Conservation (phyloP, 2,329 filamentous ascomycete species). For the Arthrobotrys iridis region DNA sequence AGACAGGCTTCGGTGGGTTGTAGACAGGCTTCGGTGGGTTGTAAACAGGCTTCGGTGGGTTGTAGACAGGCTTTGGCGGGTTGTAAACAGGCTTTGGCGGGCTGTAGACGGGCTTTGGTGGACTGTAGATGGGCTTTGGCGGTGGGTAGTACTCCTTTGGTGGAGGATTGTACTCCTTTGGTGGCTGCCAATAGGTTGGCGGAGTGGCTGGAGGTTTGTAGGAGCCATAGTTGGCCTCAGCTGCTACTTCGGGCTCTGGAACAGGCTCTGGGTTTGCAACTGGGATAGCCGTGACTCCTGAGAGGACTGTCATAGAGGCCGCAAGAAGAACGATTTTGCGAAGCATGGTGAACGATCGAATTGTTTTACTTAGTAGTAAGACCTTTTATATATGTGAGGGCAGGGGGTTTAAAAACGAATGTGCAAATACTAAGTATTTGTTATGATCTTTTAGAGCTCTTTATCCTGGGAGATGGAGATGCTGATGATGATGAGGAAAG, state of each 20-base stretch:
- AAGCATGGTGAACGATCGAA: constrained; percentile 28
- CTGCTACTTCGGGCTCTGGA: constrained; percentile 24
- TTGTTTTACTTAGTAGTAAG: not conserved
- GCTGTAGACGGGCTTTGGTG: not conserved
- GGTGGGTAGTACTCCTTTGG: too few species aligned
- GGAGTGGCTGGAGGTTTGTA: constrained; percentile 17
- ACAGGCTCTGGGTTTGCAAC: constrained; percentile 15
- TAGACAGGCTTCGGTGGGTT: not conserved
- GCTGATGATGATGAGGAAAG: constrained; percentile 28
- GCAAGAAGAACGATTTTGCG: constrained; percentile 38
- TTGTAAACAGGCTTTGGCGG: not conserved
- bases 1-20: not conserved
- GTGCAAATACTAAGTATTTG: constrained; percentile 15
- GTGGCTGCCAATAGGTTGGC: constrained; percentile 11
- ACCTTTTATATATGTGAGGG: not conserved
- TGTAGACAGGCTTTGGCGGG: constrained; percentile 1
- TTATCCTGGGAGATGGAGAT: constrained; percentile 9
- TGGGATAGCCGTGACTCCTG: constrained; percentile 31
- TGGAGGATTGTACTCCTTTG: not conserved
- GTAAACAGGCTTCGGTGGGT: constrained; percentile 15
- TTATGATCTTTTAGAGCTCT: constrained; percentile 16
- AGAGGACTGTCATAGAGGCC: constrained; percentile 26
- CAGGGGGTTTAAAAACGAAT: not conserved
- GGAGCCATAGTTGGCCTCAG: constrained; percentile 33
- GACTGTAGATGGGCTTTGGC: not conserved